Evolutionary conservation across 2,329 filamentous ascomycete species (phyloP), one percentile per base, ranked within the genome.

Genomic region (Fusarium gaditjirri): DNA sequence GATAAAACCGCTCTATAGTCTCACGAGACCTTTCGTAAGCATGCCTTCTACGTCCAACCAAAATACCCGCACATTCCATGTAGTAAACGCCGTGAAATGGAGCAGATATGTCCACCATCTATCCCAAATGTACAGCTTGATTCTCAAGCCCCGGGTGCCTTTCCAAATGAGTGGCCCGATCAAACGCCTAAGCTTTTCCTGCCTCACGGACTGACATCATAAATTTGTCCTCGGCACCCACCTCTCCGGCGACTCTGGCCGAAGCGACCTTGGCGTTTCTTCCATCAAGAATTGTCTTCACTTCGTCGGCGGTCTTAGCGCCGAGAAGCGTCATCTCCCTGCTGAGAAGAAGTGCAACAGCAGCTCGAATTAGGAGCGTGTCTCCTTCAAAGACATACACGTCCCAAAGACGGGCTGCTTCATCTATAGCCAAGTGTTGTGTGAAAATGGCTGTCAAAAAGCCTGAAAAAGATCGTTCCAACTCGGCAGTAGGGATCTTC

Each of bases 361-460:
- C 92, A 3, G 92, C 92, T 1, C 93, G 85, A 11, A 95, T 87
- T 0, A 95, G 83, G 3, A 93, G 85, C 2, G 88, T 85, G 71
- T 97, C 94, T 31, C 93, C 93, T 78, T 97, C 94, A 72, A 97
- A 94, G 6, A 93, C 90, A 73, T 93, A 94, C 0, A 95, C 89
- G 71, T 97, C 94, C 92, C 93, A 95, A 17, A 96, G 81, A 5
- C 94, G 84, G 3, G 90, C 89, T 8, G 90, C 92, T 73, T 92
- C 88, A 75, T 95, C 93, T 21, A 94, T 85, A 12, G 87, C 87
- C 8, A 94, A 82, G 42, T 88, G 84, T 21, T 82, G 81, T 1
- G 91, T 91, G 78, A 94, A 93, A 10, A 94, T 83, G 21, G 85
- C 85, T 10, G 87, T 87, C 75, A 94, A 92, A 56, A 93, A 83